A percentile compares a stretch with the other conserved stretches of the same genome.
Evolutionary conservation across 345 rosid genomes (phyloP).

Genomic region (Citrus trifoliata): DNA sequence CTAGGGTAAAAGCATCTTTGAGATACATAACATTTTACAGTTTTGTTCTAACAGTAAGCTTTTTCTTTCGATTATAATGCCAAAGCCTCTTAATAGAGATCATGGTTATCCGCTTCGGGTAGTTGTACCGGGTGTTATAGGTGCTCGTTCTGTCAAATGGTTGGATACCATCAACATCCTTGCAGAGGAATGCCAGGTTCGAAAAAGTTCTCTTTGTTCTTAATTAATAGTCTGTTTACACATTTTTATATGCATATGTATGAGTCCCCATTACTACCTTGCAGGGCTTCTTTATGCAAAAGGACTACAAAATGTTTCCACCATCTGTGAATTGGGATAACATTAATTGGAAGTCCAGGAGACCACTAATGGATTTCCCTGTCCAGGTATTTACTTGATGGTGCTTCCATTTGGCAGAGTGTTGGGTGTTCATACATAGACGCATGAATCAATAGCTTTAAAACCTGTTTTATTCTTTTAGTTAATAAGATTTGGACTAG

Average conservation of each 20-base stretch:
- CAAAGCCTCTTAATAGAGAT: constrained; percentile 84
- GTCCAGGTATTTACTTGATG: constrained; percentile 64
- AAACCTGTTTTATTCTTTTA: background rate
- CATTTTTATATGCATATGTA: background rate
- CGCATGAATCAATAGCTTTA: background rate
- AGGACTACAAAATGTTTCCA: constrained; percentile 98
- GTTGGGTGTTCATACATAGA: background rate
- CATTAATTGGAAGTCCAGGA: constrained; percentile 81
- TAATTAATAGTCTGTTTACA: background rate
- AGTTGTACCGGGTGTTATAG: constrained; percentile 95
- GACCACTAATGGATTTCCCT: constrained; percentile 97
- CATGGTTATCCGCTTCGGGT: constrained; percentile 89
- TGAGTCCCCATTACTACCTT: constrained; percentile 11
- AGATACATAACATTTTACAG: background rate
- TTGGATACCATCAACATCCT: constrained; percentile 73
- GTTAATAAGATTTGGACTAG: background rate
- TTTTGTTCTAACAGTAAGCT: constrained; percentile 1
- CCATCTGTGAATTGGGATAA: constrained; percentile 94
- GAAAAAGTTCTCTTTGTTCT: constrained; percentile 6
- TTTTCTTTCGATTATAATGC: constrained; percentile 13
- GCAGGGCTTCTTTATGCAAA: constrained; percentile 98
- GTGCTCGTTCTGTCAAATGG: constrained; percentile 99
- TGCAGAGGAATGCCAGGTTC: constrained; percentile 88
- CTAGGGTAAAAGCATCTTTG: background rate
- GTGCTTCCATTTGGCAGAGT: background rate